Percentiles rank a stretch among this genome's conserved stretches.
phyloP scores from a whole-genome alignment of 2,329 filamentous ascomycete species.

The Pyricularia pennisetigena region DNA sequence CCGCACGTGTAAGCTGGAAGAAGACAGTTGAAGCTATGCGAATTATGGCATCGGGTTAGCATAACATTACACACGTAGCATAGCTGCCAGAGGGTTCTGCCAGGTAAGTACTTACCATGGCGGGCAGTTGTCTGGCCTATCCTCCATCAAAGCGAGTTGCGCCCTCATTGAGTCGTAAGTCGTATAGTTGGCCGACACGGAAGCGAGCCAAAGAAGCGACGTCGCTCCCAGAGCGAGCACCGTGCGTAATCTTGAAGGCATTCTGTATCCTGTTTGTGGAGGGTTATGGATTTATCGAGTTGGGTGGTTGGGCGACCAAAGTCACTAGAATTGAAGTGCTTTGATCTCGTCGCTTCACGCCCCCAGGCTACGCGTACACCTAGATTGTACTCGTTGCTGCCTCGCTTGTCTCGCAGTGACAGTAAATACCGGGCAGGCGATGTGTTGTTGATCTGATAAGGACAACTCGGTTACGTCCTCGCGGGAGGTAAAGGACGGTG shows the following conservation, averaged over 20 bases:
- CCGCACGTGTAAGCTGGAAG: slow-evolving; percentile 85
- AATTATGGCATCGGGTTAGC: slow-evolving; percentile 37
- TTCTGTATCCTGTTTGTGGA: slow-evolving; percentile 11
- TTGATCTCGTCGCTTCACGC: neutral
- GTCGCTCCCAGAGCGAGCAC: slow-evolving; percentile 29
- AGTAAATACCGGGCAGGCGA: neutral
- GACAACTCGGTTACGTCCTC: neutral
- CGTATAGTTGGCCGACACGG: slow-evolving; percentile 44
- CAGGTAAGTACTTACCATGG: slow-evolving; percentile 49
- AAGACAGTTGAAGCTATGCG: slow-evolving; percentile 88
- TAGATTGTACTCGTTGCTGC: neutral
- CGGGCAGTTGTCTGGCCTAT: slow-evolving; percentile 67
- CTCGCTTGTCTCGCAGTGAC: neutral
- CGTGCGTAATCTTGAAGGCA: slow-evolving; percentile 28
- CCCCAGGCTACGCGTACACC: neutral
- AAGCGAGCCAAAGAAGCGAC: slow-evolving; percentile 28
- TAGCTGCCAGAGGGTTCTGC: neutral
- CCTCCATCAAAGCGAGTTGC: slow-evolving; percentile 61
- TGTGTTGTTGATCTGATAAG: neutral
- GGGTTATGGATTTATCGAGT: neutral
- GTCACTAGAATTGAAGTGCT: neutral
- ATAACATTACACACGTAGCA: slow-evolving; percentile 4
- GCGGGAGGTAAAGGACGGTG: neutral
- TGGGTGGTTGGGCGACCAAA: neutral
- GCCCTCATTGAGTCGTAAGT: slow-evolving; percentile 51